Evolutionary conservation across 202 grass and related monocot species (phyloP).

Genomic region (Digitaria exilis): DNA sequence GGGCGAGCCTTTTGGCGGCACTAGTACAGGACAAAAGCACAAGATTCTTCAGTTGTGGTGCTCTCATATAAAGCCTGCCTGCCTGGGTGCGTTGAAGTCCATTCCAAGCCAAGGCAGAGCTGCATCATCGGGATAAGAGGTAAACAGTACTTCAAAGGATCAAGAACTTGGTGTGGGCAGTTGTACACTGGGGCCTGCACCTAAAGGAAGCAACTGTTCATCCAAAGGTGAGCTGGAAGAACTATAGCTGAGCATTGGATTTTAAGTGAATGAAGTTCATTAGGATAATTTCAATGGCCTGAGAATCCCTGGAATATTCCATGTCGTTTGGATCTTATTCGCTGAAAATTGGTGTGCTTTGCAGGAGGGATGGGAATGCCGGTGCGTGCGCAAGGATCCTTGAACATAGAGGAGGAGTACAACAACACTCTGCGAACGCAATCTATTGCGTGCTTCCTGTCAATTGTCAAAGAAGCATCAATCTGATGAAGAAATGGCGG

Average conservation of each 20-base stretch:
- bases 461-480: constrained; percentile 2
- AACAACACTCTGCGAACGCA: constrained; percentile 23
- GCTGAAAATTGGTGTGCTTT: too few species aligned
- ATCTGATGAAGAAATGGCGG: constrained; percentile 9
- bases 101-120: constrained; percentile 39
- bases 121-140: too few species aligned
- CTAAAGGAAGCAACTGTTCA: too few species aligned
- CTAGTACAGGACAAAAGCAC: not conserved
- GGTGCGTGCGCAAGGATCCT: not conserved
- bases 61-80: constrained; percentile 41
- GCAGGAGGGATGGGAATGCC: too few species aligned
- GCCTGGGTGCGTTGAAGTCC: not conserved
- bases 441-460: constrained; percentile 38
- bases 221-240: too few species aligned
- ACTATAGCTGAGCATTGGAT: too few species aligned
- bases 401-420: constrained; percentile 48
- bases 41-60: not conserved
- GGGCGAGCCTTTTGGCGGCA: not conserved
- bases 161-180: not conserved
- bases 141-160: not conserved
- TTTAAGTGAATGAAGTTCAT: too few species aligned
- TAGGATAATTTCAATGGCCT: too few species aligned
- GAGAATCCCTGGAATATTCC: too few species aligned
- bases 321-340: too few species aligned
- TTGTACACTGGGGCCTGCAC: too few species aligned